A percentile compares a stretch with the other conserved stretches of the same genome.
Conservation (phyloP, 176 grass and related monocot genomes). For the Carex scoparia region DNA sequence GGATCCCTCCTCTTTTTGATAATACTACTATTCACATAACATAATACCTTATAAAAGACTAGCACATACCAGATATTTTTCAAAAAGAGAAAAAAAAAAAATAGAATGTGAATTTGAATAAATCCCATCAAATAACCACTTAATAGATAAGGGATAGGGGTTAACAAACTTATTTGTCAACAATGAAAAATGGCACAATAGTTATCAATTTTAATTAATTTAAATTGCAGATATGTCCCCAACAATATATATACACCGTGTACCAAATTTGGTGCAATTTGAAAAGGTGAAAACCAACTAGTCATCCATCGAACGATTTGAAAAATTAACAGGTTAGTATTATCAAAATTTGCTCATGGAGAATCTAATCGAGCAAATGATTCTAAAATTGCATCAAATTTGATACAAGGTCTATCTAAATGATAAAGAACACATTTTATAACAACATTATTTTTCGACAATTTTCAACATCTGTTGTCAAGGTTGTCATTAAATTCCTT, state of each 20-base stretch:
- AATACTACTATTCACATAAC: constrained; percentile 2
- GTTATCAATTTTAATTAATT: not conserved
- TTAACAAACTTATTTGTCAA: not conserved
- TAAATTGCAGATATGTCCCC: not conserved
- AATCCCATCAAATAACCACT: not conserved
- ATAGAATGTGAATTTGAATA: not conserved
- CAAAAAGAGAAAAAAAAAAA: not conserved
- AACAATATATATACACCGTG: not conserved
- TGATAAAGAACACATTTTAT: not conserved
- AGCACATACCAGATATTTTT: not conserved
- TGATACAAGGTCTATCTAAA: not conserved
- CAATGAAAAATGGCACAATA: not conserved
- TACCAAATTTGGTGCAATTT: not conserved
- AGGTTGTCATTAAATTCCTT: not conserved
- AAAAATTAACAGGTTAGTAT: not conserved
- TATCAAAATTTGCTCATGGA: not conserved
- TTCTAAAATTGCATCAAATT: constrained; percentile 8
- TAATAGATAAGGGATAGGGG: not conserved
- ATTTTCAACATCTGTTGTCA: not conserved
- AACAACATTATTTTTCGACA: not conserved
- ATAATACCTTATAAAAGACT: not conserved
- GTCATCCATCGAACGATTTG: not conserved
- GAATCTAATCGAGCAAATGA: not conserved
- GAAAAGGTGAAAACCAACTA: not conserved
- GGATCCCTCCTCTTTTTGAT: not conserved